A percentile compares a stretch with the other conserved stretches of the same genome.
Evolutionary conservation across 1,139 yeast species (phyloP).

Genomic region (Scheffersomyces lignicola): DNA sequence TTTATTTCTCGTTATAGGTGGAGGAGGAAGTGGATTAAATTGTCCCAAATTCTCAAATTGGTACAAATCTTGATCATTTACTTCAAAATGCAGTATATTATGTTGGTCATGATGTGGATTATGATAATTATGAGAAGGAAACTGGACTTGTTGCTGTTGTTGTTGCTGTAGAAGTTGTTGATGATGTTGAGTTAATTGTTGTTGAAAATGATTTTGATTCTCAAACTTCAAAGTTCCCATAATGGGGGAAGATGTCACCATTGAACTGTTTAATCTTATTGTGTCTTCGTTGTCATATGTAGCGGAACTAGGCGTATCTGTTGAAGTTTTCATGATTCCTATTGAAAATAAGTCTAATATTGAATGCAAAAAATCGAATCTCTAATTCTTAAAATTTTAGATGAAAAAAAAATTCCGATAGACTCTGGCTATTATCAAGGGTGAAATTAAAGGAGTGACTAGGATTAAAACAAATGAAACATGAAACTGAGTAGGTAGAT

Average conservation of each 20-base stretch:
- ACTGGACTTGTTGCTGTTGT: conserved; percentile 6
- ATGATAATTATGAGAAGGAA: conserved; percentile 6
- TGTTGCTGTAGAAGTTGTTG: conserved; percentile 6
- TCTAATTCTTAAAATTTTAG: too few relatives aligned
- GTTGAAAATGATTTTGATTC: background rate
- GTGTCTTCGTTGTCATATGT: conserved; percentile 27
- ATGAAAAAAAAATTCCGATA: too few relatives aligned
- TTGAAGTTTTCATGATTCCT: conserved; percentile 1
- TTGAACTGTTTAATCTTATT: conserved; percentile 20
- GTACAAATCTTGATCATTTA: conserved; percentile 3
- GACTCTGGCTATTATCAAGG: too few relatives aligned
- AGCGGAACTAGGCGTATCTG: conserved; percentile 7
- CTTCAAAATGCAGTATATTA: background rate
- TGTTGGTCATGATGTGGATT: conserved; percentile 1
- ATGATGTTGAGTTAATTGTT: conserved; percentile 6
- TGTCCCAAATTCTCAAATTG: conserved; percentile 7
- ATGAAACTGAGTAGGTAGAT: too few relatives aligned
- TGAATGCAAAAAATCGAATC: too few relatives aligned
- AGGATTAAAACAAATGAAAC: background rate
- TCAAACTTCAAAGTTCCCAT: conserved; percentile 6
- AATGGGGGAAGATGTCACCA: conserved; percentile 18
- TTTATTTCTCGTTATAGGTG: conserved; percentile 12
- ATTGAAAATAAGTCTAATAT: background rate
- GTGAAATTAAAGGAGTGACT: background rate
- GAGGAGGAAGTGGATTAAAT: conserved; percentile 24